phyloP scores from a whole-genome alignment of 345 rosid genomes.

The Ceriops zippeliana region DNA sequence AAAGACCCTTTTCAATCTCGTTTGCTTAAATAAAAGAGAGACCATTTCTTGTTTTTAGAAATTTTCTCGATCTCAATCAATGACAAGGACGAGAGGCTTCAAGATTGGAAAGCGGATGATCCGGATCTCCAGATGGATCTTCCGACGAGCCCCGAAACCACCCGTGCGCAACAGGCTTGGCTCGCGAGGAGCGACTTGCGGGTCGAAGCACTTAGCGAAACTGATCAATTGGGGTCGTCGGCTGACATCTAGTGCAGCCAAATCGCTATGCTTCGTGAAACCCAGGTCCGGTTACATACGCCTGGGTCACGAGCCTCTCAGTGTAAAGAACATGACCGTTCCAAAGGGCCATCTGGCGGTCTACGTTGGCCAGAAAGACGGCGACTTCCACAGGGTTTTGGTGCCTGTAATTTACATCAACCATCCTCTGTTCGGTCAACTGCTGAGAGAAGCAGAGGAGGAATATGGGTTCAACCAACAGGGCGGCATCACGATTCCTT shows the following conservation, averaged over 20 bases:
- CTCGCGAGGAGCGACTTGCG: slow-evolving; percentile 12
- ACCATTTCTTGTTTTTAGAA: not conserved
- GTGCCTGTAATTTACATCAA: slow-evolving; percentile 88
- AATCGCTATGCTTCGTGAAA: slow-evolving; percentile 33
- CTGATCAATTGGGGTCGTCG: slow-evolving; percentile 64
- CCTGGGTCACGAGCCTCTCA: slow-evolving; percentile 29
- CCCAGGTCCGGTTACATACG: slow-evolving; percentile 41
- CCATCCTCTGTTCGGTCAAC: slow-evolving; percentile 84
- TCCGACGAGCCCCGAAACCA: slow-evolving; percentile 25
- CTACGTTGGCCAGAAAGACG: slow-evolving; percentile 76
- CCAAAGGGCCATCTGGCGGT: slow-evolving; percentile 82
- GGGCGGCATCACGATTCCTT: slow-evolving; percentile 91
- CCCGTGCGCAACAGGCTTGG: slow-evolving; percentile 32
- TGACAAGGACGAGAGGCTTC: slow-evolving; percentile 63
- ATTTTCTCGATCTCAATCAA: slow-evolving; percentile 1
- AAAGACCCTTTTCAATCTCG: not conserved
- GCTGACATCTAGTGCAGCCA: slow-evolving; percentile 54
- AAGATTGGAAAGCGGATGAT: slow-evolving; percentile 48
- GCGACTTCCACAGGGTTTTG: slow-evolving; percentile 64
- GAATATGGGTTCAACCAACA: slow-evolving; percentile 78
- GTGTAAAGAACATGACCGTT: slow-evolving; percentile 33
- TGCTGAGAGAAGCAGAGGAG: slow-evolving; percentile 66
- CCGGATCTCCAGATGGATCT: slow-evolving; percentile 57
- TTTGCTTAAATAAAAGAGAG: not conserved
- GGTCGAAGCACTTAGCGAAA: slow-evolving; percentile 38